Evolutionary conservation across 2,329 filamentous ascomycete genomes (phyloP), one percentile per base, ranked within the genome.

Genomic region (Penicillium olsonii): DNA sequence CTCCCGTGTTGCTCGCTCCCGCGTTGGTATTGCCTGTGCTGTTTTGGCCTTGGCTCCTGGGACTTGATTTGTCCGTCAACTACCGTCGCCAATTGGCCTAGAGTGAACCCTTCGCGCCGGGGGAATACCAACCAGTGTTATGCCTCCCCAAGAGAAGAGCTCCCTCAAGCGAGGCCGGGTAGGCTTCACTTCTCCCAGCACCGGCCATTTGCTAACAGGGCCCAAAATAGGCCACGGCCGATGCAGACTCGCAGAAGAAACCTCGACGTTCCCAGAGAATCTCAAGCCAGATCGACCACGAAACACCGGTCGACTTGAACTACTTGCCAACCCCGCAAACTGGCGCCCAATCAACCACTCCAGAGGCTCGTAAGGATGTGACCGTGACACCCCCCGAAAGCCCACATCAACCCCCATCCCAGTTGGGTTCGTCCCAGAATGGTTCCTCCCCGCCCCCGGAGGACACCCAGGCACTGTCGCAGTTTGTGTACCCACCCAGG

Each of bases 321-420:
- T 87, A 89, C 55, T 81, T 95, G 15, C 92, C 90, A 11, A 94
- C 90, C 0, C 92, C 91, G 11, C 74, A 92, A 53, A 95, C 89
- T 1, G 78, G 88, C 61, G 75, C 84, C 60, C 83, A 82, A 38
- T 85, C 84, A 10, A 83, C 78, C 53, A 81, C 83, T 22, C 83
- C 82, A 22, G 82, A 80, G 38, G 67, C 71, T 53, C 78, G 78
- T 60, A 90, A 92, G 64, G 87, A 92, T 60, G 72, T 80, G 20
- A 90, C 88, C 8, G 82, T 81, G 29, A 89, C 88, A 19, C 88
- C 89, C 1, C 84, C 84, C 2, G 80, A 82, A 54, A 79, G 77
- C 47, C 78, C 78, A 10, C 84, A 80, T 62, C 81, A 69, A 27
- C 72, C 73, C 22, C 69, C 74, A 22, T 63, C 57, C 69, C 79